These are phyloP conservation scores for Serendipita sp. DNA, from an alignment of 768 basidiomycete genomes.

Conservation along the genomic window DNA sequence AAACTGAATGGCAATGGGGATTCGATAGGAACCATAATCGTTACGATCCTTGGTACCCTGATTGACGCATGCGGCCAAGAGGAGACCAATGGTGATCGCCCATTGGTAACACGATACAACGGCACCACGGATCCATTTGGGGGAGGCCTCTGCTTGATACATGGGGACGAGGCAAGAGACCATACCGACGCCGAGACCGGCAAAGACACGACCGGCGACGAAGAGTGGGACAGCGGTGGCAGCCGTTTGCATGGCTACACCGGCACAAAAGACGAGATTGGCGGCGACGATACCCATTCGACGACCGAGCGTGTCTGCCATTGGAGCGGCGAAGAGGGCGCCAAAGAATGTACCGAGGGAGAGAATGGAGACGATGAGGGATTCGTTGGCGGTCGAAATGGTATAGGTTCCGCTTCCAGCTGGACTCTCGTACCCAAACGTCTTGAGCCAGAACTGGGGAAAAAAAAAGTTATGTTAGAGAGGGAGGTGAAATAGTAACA, in stretches of 20 bases:
- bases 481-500: too few species aligned
- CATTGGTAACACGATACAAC: conserved; percentile 57
- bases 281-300: conserved; percentile 32
- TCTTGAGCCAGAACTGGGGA: conserved; percentile 12
- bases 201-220: conserved; percentile 57
- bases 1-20: conserved; percentile 66
- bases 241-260: conserved; percentile 52
- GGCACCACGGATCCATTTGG: conserved; percentile 61
- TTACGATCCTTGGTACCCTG: conserved; percentile 44
- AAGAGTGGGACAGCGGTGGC: conserved; percentile 38
- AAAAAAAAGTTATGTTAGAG: too few species aligned
- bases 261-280: conserved; percentile 38
- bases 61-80: conserved; percentile 54
- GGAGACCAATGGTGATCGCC: conserved; percentile 60
- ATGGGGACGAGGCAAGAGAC: conserved; percentile 51
- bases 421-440: conserved; percentile 22
- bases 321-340: conserved; percentile 34
- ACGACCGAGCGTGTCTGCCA: conserved; percentile 42
- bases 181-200: conserved; percentile 68
- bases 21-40: conserved; percentile 41
- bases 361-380: conserved; percentile 48
- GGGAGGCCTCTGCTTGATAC: conserved; percentile 45
- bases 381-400: conserved; percentile 20
- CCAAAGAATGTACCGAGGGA: conserved; percentile 78
- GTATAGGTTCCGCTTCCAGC: conserved; percentile 19